Base-by-base conservation (phyloP, 768 basidiomycete species). In the Botryobasidium botryosum region DNA sequence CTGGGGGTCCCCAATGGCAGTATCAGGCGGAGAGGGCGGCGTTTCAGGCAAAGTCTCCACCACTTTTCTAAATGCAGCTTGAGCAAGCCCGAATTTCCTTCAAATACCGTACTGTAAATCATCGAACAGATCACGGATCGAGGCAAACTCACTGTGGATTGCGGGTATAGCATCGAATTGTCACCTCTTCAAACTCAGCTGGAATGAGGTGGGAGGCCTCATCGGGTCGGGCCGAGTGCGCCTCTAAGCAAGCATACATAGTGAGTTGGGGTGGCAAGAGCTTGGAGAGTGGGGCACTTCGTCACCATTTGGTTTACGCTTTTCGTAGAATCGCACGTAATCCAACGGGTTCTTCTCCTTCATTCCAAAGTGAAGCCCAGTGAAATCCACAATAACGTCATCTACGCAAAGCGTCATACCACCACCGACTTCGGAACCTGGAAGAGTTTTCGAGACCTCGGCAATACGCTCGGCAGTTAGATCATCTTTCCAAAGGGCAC, bases 361-460 rank as follows among this genome's bases (percentile, higher is more conserved):
- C 74, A 79, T 81, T 3, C 84, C 85, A 52, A 80, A 78, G 55
- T 87, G 85, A 68, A 86, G 67, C n/a, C 57, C 52, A 1, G 73
- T 59, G 12, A 75, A 62, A 40, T 76, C 70, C 18, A 87, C 78
- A 32, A 78, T 70, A 25, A 87, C 64, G 43, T 82, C 53, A 15
- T 47, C 69, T 4, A 65, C 56, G 27, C 23, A 26, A 8, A 42
- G 40, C 23, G 12, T 21, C n/a, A n/a, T n/a, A 21, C 8, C 37
- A 39, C 8, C 8, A 8, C 10, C 23, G 37, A 10, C 37, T 21
- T 39, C 37, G 12, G 24, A 10, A 10, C 13, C 24, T 35, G 24
- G n/a, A 18, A 49, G 25, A n/a, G 23, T 31, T 13, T 15, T 28
- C 1, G 49, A 36, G 38, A 50, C 45, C 6, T 36, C 39, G 8